phyloP scores from a whole-genome alignment of 1,284 basidiomycete genomes.

The Ustilago vetiveriae region DNA sequence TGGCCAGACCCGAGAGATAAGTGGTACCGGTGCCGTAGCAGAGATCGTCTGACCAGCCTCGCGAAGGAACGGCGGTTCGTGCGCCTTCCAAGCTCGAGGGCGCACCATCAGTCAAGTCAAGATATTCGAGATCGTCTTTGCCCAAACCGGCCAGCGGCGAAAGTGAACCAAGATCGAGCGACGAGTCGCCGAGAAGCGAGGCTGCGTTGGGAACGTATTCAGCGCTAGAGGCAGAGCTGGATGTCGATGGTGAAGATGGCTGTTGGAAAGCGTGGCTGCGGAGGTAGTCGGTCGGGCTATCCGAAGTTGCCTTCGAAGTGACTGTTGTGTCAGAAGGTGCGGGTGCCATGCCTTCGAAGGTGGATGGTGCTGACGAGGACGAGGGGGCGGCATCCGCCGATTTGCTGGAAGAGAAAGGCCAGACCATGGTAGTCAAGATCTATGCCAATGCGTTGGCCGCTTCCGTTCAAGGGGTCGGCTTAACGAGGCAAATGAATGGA shows the following conservation, averaged over 20 bases:
- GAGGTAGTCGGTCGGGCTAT: slow-evolving; percentile 48
- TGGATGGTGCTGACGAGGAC: slow-evolving; percentile 30
- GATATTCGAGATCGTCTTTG: slow-evolving; percentile 66
- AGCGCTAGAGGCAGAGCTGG: slow-evolving; percentile 16
- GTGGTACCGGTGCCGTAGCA: slow-evolving; percentile 99
- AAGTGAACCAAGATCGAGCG: slow-evolving; percentile 84
- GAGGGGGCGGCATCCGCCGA: slow-evolving; percentile 32
- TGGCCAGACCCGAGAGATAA: slow-evolving; percentile 92
- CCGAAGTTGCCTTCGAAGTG: slow-evolving; percentile 12
- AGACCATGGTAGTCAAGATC: slow-evolving; percentile 47
- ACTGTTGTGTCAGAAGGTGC: slow-evolving; percentile 28
- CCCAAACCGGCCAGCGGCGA: slow-evolving; percentile 67
- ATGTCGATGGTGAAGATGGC: slow-evolving; percentile 26
- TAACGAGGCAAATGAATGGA: no score
- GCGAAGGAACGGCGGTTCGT: slow-evolving; percentile 64
- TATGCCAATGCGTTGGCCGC: no score
- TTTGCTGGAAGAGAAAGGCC: slow-evolving; percentile 46
- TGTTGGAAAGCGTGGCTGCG: slow-evolving; percentile 51
- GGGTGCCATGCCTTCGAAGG: slow-evolving; percentile 38
- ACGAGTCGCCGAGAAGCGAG: slow-evolving; percentile 87
- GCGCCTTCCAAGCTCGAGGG: slow-evolving; percentile 64
- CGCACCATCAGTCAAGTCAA: slow-evolving; percentile 64
- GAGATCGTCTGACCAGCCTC: slow-evolving; percentile 98
- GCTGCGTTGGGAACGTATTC: slow-evolving; percentile 90
- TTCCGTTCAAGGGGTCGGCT: no score